Evolutionary conservation across 1,139 yeast species (phyloP).

Genomic region (Dujonia santamariae): DNA sequence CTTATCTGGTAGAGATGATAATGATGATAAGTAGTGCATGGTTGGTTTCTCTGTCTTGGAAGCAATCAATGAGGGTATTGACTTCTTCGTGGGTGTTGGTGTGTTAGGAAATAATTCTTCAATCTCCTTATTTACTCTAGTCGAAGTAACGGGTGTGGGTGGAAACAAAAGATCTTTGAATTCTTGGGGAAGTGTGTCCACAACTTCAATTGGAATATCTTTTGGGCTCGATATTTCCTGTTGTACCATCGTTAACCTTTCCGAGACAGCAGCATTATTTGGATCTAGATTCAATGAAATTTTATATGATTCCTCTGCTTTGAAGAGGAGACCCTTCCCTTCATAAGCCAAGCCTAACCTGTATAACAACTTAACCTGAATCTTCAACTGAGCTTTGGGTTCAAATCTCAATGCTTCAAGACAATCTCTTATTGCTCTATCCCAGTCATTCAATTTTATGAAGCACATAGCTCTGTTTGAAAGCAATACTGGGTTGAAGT

Average conservation of each 20-base stretch:
- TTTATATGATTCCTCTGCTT: conserved; percentile 35
- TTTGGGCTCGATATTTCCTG: conserved; percentile 1
- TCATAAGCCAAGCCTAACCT: conserved; percentile 52
- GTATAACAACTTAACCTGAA: conserved; percentile 52
- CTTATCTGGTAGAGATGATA: conserved; percentile 24
- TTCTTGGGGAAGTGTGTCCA: conserved; percentile 44
- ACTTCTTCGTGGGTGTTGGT: neutral
- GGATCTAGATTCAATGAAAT: conserved; percentile 48
- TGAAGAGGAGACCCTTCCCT: conserved; percentile 25
- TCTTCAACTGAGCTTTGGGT: conserved; percentile 20
- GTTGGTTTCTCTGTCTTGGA: conserved; percentile 11
- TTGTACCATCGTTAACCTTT: conserved; percentile 20
- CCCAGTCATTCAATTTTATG: conserved; percentile 52
- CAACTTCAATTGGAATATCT: conserved; percentile 39
- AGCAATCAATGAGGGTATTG: neutral
- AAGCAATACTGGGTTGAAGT: conserved; percentile 63
- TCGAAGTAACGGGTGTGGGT: conserved; percentile 1
- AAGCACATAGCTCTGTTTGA: conserved; percentile 80
- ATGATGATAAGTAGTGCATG: conserved; percentile 27
- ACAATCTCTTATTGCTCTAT: conserved; percentile 61
- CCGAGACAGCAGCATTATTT: conserved; percentile 30
- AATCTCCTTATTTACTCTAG: conserved; percentile 13
- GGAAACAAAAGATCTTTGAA: conserved; percentile 11
- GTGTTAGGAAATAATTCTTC: conserved; percentile 11
- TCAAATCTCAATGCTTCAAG: conserved; percentile 49